Evolutionary conservation across 2,329 filamentous ascomycete species (phyloP).

Genomic region (Ascocoryne sarcoides): DNA sequence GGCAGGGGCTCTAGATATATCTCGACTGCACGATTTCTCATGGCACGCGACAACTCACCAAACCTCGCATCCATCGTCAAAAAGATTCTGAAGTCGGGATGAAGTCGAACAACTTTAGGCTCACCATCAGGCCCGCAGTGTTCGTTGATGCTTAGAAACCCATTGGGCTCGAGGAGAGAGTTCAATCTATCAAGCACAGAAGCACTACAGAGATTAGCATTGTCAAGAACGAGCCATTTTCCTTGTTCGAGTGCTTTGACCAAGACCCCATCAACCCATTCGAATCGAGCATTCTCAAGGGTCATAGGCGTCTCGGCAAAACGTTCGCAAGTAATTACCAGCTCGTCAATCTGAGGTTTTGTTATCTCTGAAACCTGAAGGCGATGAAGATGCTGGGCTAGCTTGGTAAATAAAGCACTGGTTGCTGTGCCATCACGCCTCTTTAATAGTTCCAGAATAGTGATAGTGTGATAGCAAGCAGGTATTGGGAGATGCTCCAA

Average conservation of each 20-base stretch:
- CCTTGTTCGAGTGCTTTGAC: conserved; percentile 80
- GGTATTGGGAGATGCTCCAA: conserved; percentile 39
- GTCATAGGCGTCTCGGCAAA: conserved; percentile 45
- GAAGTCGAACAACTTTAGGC: conserved; percentile 70
- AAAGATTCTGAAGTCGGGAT: conserved; percentile 84
- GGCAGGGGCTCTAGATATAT: conserved; percentile 56
- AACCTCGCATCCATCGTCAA: conserved; percentile 87
- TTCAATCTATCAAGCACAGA: conserved; percentile 93
- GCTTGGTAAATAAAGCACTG: conserved; percentile 17
- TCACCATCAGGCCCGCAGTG: conserved; percentile 77
- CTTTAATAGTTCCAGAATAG: conserved; percentile 43
- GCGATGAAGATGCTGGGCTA: conserved; percentile 29
- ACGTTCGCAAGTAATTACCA: conserved; percentile 20
- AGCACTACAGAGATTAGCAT: conserved; percentile 92
- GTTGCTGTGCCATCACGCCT: conserved; percentile 6
- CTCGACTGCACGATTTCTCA: conserved; percentile 92
- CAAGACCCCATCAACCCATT: conserved; percentile 92
- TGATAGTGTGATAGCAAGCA: conserved; percentile 39
- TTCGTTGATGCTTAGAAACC: conserved; percentile 84
- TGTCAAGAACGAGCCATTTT: conserved; percentile 90
- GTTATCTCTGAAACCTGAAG: conserved; percentile 32
- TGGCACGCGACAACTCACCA: conserved; percentile 88
- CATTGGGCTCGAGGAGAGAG: conserved; percentile 85
- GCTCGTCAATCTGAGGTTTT: conserved; percentile 25
- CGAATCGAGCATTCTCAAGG: conserved; percentile 72